phyloP scores from a whole-genome alignment of 73 alveolate genomes.

The Paramecium pentaurelia region DNA sequence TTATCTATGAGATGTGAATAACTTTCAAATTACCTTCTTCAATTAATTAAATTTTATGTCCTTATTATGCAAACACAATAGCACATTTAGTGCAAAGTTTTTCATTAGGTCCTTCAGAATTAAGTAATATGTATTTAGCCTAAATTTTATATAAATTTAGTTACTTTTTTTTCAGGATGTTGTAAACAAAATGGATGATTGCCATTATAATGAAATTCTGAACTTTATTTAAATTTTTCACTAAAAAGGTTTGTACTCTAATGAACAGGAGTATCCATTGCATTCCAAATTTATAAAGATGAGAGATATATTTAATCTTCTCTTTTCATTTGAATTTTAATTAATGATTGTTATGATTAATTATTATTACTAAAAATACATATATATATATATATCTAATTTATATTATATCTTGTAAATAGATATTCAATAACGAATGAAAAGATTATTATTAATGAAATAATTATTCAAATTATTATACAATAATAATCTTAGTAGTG shows the following conservation, averaged over 20 bases:
- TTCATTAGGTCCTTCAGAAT: background rate
- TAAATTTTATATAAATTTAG: background rate
- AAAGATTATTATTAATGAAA: background rate
- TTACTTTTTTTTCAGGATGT: conserved; percentile 21
- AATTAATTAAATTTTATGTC: background rate
- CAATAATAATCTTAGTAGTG: background rate
- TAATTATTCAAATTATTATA: too few species aligned
- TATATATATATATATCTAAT: background rate
- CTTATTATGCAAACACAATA: background rate
- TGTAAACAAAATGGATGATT: background rate
- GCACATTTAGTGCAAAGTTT: conserved; percentile 21
- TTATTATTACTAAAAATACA: background rate
- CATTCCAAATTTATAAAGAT: background rate
- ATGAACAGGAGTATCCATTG: background rate
- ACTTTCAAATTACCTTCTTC: background rate
- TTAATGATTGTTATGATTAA: background rate
- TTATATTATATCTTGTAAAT: too few species aligned
- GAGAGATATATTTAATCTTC: background rate
- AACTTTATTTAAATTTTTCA: background rate
- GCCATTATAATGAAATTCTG: background rate
- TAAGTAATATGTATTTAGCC: background rate
- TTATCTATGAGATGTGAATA: background rate
- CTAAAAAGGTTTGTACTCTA: background rate
- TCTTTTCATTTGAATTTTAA: background rate
- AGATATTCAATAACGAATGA: too few species aligned